Percentiles rank a stretch among this genome's conserved stretches.
Conservation (phyloP, 75 land plant species). For the Cryptomeria japonica region DNA sequence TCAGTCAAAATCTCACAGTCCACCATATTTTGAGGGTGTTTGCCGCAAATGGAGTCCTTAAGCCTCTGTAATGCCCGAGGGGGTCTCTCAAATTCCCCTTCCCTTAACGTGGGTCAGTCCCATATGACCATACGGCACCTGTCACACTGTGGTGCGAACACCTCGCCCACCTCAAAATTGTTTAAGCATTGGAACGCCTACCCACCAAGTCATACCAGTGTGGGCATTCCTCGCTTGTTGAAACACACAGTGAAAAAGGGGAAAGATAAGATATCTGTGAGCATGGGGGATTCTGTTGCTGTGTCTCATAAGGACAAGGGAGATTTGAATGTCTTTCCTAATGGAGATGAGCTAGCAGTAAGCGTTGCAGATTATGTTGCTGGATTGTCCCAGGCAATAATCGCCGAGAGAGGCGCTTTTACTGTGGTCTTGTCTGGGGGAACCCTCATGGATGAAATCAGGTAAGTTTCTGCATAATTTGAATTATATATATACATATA, state of each 20-base stretch:
- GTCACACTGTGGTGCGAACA: neutral
- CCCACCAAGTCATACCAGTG: no score
- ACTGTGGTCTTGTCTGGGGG: constrained; percentile 79
- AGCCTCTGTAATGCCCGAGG: neutral
- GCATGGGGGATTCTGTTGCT: constrained; percentile 33
- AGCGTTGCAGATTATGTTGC: constrained; percentile 56
- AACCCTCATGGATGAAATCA: constrained; percentile 57
- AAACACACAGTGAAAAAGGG: neutral
- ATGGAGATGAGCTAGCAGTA: constrained; percentile 44
- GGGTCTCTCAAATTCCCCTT: neutral
- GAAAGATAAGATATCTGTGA: neutral
- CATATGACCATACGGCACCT: neutral
- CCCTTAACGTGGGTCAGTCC: neutral
- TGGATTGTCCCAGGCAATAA: constrained; percentile 40
- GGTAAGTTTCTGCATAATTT: constrained; percentile 22
- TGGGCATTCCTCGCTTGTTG: neutral
- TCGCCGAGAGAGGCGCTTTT: constrained; percentile 47
- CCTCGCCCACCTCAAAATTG: neutral
- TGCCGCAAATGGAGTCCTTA: neutral
- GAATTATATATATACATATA: neutral
- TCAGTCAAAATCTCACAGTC: neutral
- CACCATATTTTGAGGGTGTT: neutral
- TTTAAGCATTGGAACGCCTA: no score
- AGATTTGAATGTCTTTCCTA: constrained; percentile 32
- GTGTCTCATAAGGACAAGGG: constrained; percentile 12